Evolutionary conservation across 1,139 yeast genomes (phyloP).

Genomic region (Debaryomycetaceae sp.): DNA sequence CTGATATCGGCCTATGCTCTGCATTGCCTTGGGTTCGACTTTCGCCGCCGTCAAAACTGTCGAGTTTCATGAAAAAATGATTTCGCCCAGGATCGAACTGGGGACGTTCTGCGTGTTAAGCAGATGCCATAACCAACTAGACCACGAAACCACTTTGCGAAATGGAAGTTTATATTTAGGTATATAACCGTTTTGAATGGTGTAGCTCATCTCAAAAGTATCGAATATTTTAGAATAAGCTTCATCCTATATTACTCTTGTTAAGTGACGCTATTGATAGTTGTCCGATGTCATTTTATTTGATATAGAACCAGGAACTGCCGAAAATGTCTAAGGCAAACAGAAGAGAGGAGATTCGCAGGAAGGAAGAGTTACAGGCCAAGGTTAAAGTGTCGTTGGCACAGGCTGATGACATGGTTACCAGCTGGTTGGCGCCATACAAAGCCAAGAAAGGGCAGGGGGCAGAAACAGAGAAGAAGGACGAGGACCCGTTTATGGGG

Average conservation of each 20-base stretch:
- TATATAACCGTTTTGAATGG: too few relatives aligned
- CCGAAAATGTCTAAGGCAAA: slow-evolving; percentile 16
- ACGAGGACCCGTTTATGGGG: slow-evolving; percentile 23
- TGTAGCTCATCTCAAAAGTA: too few relatives aligned
- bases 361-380: slow-evolving; percentile 48
- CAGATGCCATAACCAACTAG: slow-evolving; percentile 99
- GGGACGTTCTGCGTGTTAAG: slow-evolving; percentile 99
- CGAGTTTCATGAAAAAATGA: slow-evolving; percentile 36
- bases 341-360: slow-evolving; percentile 41
- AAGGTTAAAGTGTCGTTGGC: slow-evolving; percentile 43
- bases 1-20: too few relatives aligned
- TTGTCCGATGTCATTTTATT: too few relatives aligned
- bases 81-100: slow-evolving; percentile 99
- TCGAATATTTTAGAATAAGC: too few relatives aligned
- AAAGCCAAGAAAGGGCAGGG: background rate
- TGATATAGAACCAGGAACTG: too few relatives aligned
- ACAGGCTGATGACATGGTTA: slow-evolving; percentile 32
- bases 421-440: slow-evolving; percentile 39
- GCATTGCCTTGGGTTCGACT: background rate
- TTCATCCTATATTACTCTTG: too few relatives aligned
- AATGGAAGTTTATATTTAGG: too few relatives aligned
- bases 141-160: slow-evolving; percentile 56
- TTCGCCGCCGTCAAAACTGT: background rate
- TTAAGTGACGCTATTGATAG: too few relatives aligned
- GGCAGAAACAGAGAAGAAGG: background rate